Evolutionary conservation across 73 alveolate species (phyloP), one percentile per base, ranked within the genome.

Genomic region (Blepharisma japonicum): DNA sequence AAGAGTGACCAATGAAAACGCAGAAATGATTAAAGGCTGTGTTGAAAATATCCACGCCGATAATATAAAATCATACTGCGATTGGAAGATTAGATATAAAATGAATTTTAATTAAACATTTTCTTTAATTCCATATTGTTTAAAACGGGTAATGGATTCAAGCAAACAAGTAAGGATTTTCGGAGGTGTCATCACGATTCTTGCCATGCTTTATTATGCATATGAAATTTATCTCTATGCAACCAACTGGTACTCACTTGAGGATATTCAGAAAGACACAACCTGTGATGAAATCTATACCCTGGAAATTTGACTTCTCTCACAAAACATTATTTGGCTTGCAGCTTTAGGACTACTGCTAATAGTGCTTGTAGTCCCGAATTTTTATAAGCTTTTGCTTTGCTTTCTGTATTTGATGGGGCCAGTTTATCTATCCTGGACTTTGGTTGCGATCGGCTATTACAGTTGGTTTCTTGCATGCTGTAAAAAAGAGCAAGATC

Each of bases 11-110:
- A 78, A 27, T 32, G 91, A 76, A 50, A 84, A 81, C 54, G 68
- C 74, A 51, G 77, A 55, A 6, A 77, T 55, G 14, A 78, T 92
- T 49, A 51, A 74, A 45, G 82, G 77, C 8, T 46, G 68, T 71
- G 95, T 94, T 9, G 91, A 90, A 47, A 68, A 82, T 55, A 86
- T 78, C 47, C 91, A 81, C 70, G 95, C 96, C 6, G 89, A 77
- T 67, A 56, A 85, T 56, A 70, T 92, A 11, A 46, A 61, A 23
- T 90, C 86, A 45, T 89, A 86, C 56, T 92, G 98, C 77, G 51
- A 83, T 3, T 92, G 98, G 98, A 32, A 32, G 42, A 32, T 32
- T 32, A 32, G 42, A 32, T 32, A 32, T 32, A 32, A 32, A 32
- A 32, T 32, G 42, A 32, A 32, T 32, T 32, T 32, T 32, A 85